A percentile compares a stretch with the other conserved stretches of the same genome.
Evolutionary conservation across 805 yeast genomes (phyloP).

Genomic region (Candida sakaeoensis): DNA sequence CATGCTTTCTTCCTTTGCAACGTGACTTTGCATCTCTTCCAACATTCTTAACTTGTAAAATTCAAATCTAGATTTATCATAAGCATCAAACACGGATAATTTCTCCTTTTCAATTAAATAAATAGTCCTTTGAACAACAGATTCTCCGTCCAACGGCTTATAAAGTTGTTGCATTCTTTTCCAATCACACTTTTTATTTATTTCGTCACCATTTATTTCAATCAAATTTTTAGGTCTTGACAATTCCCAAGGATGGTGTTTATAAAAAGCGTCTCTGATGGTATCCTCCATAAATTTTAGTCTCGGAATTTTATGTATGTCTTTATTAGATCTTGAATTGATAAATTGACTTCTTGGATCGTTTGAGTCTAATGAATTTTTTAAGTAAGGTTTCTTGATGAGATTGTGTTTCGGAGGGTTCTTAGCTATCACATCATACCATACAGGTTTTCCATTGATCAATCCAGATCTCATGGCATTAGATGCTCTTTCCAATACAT

Average conservation of each 20-base stretch:
- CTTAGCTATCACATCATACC: conserved; percentile 83
- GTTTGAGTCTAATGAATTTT: conserved; percentile 17
- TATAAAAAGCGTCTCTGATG: conserved; percentile 74
- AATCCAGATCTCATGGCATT: conserved; percentile 68
- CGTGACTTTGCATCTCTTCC: conserved; percentile 69
- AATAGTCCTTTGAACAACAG: conserved; percentile 43
- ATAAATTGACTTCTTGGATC: conserved; percentile 22
- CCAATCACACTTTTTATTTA: conserved; percentile 61
- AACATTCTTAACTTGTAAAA: conserved; percentile 83
- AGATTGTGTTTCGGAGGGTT: conserved; percentile 75
- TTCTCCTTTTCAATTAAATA: conserved; percentile 28
- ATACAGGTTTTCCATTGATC: conserved; percentile 71
- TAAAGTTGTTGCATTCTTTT: conserved; percentile 64
- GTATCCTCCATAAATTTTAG: conserved; percentile 71
- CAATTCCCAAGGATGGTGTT: conserved; percentile 97
- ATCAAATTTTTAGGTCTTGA: conserved; percentile 82
- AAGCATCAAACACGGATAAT: conserved; percentile 56
- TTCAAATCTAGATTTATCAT: conserved; percentile 82
- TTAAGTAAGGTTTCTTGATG: conserved; percentile 40
- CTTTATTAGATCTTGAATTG: conserved; percentile 21
- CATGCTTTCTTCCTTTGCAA: conserved; percentile 76
- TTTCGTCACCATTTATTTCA: conserved; percentile 67
- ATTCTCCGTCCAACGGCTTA: conserved; percentile 83
- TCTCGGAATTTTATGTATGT: conserved; percentile 48
- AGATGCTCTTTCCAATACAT: conserved; percentile 77